phyloP scores from a whole-genome alignment of 139 green algal species.

The Tetradesmus obliquus region DNA sequence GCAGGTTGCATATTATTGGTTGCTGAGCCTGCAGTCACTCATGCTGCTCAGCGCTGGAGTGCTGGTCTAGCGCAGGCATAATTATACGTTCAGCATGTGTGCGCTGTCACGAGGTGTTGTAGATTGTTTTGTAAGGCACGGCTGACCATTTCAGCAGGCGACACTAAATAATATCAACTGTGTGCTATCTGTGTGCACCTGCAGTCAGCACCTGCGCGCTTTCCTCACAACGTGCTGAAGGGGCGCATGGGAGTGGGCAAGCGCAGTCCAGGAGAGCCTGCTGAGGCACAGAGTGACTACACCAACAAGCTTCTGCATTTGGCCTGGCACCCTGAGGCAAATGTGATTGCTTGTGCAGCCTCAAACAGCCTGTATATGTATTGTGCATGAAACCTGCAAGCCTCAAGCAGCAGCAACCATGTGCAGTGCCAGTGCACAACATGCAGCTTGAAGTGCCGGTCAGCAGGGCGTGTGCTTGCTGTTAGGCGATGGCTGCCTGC shows the following conservation, averaged over 20 bases:
- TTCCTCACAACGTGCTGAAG: slow-evolving; percentile 41
- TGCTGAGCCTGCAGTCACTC: background rate
- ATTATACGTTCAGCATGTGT: background rate
- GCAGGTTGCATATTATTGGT: background rate
- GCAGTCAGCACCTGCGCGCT: background rate
- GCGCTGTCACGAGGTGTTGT: slow-evolving; percentile 46
- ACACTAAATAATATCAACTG: no score
- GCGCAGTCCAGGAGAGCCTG: slow-evolving; percentile 43
- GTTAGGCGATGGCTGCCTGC: background rate
- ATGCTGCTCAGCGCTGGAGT: background rate
- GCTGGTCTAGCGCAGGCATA: background rate
- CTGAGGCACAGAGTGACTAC: slow-evolving; percentile 73
- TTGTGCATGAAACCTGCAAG: slow-evolving; percentile 50
- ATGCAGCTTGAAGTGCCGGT: no score
- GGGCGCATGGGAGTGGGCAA: slow-evolving; percentile 46
- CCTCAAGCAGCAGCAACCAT: background rate
- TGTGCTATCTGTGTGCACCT: background rate
- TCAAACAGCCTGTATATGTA: slow-evolving; percentile 96
- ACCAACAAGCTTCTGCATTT: slow-evolving; percentile 94
- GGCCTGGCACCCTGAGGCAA: slow-evolving; percentile 93
- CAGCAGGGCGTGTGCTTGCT: no score
- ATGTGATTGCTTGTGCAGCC: slow-evolving; percentile 92
- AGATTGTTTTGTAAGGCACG: no score
- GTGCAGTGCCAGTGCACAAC: no score
- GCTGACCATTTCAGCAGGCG: no score